Base-by-base conservation (phyloP, 306 rosid genomes). In the Quillaja saponaria region DNA sequence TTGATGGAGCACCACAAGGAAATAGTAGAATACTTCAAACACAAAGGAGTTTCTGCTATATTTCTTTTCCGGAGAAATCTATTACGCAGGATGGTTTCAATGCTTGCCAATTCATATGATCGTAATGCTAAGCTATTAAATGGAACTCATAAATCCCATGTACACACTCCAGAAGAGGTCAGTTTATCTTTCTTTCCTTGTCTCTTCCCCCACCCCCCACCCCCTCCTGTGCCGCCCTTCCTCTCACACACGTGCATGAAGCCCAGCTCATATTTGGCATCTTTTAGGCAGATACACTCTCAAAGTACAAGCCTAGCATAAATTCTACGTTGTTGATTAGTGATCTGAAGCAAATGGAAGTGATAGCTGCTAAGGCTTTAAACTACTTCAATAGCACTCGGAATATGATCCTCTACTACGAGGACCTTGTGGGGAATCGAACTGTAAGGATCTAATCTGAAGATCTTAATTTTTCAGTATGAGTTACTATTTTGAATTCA, bases 101-200 rank as follows among this genome's bases (percentile, higher is more conserved):
- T 82, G 72, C 87, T 82, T 40, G 96, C 98, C 45, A 88, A 92
- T 83, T 88, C 98, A 10, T 92, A 84, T 66, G 98, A 92, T 53
- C 88, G 95, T 44, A 60, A 81, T 54, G 98, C 98, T 17, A 92
- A 88, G 84, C 80, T 86, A 63, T 80, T 92, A 84, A 88, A 92
- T 55, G 98, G 95, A 74, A 86, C 94, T 61, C 98, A 92, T 66
- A 92, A 92, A 74, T 73, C 98, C 48, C 98, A 88, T 58, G 98
- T 92, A 34, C 98, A 88, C 83, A 77, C 96, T 10, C 72, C 64
- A 38, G 78, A 88, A 82, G 98, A 92, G 95, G 95, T 85, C 10
- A 61, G 60, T 76, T 58, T 53, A 55, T 58, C 67, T 66, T 58
- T 49, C 64, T 58, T 49, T 44, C 49, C 39, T 38, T 34, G 40